These are phyloP conservation scores for Exobasidium cylindrosporum DNA, from an alignment of 1,284 basidiomycete species.

Conservation along the genomic window DNA sequence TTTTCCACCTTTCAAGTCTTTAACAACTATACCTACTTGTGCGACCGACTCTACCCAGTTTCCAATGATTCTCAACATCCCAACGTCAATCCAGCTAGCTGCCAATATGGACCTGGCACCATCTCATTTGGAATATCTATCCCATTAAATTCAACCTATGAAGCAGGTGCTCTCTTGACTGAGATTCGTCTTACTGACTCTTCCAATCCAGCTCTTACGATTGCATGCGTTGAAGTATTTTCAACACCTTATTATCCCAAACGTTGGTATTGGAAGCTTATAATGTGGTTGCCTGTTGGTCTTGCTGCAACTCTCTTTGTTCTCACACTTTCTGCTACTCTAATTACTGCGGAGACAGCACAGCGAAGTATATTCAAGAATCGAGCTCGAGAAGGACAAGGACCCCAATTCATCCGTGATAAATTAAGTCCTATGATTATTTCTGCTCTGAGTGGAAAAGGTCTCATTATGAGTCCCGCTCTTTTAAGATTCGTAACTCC, in stretches of 20 bases:
- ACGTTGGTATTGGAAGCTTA: constrained; percentile 68
- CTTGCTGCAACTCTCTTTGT: constrained; percentile 78
- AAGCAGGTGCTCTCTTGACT: constrained; percentile 78
- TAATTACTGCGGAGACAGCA: constrained; percentile 31
- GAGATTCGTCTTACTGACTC: constrained; percentile 84
- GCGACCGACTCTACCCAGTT: constrained; percentile 41
- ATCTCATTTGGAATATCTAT: constrained; percentile 78
- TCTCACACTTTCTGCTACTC: constrained; percentile 72
- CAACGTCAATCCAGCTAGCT: constrained; percentile 27
- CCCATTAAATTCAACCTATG: constrained; percentile 68
- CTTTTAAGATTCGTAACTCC: constrained; percentile 89
- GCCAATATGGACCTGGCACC: constrained; percentile 60
- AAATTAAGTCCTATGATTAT: constrained; percentile 58
- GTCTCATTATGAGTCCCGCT: constrained; percentile 76
- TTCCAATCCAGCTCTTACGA: constrained; percentile 63
- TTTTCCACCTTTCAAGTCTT: constrained; percentile 46
- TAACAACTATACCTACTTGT: constrained; percentile 40
- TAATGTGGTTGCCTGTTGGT: constrained; percentile 78
- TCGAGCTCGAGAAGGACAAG: constrained; percentile 42
- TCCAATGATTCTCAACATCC: constrained; percentile 25
- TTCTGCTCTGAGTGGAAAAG: constrained; percentile 85
- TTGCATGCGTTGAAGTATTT: constrained; percentile 75
- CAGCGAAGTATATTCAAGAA: constrained; percentile 34
- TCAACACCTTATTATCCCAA: constrained; percentile 72
- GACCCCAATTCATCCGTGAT: constrained; percentile 39